phyloP scores from a whole-genome alignment of 2,329 filamentous ascomycete species.

The Stachybotrys echinatus region DNA sequence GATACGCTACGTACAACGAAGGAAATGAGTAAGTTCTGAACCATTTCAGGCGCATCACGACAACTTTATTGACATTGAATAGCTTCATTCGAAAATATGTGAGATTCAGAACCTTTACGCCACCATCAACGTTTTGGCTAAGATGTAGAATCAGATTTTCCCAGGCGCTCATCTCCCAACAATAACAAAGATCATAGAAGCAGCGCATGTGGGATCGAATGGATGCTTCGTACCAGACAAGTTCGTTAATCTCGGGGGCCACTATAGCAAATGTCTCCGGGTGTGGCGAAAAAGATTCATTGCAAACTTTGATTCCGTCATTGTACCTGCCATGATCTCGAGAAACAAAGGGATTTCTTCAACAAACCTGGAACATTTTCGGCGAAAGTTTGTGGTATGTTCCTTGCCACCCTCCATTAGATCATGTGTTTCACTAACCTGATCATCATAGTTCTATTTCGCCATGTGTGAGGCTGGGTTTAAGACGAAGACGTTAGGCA shows the following conservation, averaged over 20 bases:
- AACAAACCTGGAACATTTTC: conserved; percentile 60
- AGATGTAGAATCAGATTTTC: conserved; percentile 71
- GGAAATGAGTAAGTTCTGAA: conserved; percentile 50
- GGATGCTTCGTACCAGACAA: conserved; percentile 61
- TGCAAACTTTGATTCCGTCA: conserved; percentile 53
- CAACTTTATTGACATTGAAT: neutral
- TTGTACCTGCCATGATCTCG: conserved; percentile 52
- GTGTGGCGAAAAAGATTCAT: conserved; percentile 65
- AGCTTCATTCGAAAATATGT: neutral
- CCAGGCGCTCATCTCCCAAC: conserved; percentile 68
- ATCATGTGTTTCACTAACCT: conserved; percentile 8
- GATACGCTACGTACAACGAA: conserved; percentile 61
- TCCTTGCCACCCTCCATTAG: neutral
- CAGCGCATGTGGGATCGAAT: conserved; percentile 56
- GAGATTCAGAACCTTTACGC: neutral
- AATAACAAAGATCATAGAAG: conserved; percentile 46
- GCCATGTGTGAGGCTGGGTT: conserved; percentile 72
- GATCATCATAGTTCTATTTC: conserved; percentile 58
- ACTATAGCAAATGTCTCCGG: conserved; percentile 64
- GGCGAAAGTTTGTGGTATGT: conserved; percentile 63
- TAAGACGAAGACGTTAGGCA: conserved; percentile 64
- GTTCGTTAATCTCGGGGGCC: conserved; percentile 68
- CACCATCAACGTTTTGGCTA: neutral
- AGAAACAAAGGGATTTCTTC: conserved; percentile 56
- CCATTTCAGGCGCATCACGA: neutral